A percentile compares a stretch with the other conserved stretches of the same genome.
Conservation (phyloP, 495 filamentous ascomycete species). For the Aspergillus coremiiformis region DNA sequence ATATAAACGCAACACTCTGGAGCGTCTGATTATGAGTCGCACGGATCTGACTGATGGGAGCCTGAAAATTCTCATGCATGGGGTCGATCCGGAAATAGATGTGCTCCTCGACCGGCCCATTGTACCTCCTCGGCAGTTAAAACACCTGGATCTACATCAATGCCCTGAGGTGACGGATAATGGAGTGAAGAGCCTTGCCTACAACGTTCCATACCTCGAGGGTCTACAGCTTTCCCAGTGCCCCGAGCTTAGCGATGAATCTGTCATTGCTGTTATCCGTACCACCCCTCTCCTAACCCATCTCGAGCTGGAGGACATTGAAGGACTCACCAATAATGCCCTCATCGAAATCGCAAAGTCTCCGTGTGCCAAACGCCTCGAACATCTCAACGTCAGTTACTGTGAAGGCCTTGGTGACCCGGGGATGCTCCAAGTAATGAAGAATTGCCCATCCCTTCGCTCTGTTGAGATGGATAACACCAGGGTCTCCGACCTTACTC, state of each 20-base stretch:
- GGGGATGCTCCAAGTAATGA: slow-evolving; percentile 79
- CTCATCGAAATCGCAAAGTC: slow-evolving; percentile 66
- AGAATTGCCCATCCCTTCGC: slow-evolving; percentile 58
- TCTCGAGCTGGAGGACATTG: slow-evolving; percentile 82
- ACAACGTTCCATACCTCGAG: slow-evolving; percentile 72
- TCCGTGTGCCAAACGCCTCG: slow-evolving; percentile 60
- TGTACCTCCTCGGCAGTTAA: slow-evolving; percentile 70
- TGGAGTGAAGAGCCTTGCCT: slow-evolving; percentile 58
- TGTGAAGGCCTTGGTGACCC: slow-evolving; percentile 79
- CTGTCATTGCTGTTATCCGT: slow-evolving; percentile 63
- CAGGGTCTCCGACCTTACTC: slow-evolving; percentile 75
- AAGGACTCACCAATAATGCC: slow-evolving; percentile 63
- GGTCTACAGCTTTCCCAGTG: slow-evolving; percentile 75
- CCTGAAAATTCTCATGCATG: slow-evolving; percentile 65
- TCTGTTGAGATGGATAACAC: slow-evolving; percentile 92
- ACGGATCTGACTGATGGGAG: slow-evolving; percentile 65
- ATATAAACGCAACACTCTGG: slow-evolving; percentile 71
- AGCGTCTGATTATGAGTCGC: slow-evolving; percentile 74
- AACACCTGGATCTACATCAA: slow-evolving; percentile 76
- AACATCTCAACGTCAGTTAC: slow-evolving; percentile 81
- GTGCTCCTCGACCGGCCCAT: slow-evolving; percentile 65
- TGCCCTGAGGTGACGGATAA: slow-evolving; percentile 65
- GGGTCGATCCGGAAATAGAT: slow-evolving; percentile 66
- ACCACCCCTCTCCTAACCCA: slow-evolving; percentile 72
- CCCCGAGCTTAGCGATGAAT: slow-evolving; percentile 60